A percentile compares a stretch with the other conserved stretches of the same genome.
phyloP scores from a whole-genome alignment of 257 asterid genomes.

The Primulina tabacum region DNA sequence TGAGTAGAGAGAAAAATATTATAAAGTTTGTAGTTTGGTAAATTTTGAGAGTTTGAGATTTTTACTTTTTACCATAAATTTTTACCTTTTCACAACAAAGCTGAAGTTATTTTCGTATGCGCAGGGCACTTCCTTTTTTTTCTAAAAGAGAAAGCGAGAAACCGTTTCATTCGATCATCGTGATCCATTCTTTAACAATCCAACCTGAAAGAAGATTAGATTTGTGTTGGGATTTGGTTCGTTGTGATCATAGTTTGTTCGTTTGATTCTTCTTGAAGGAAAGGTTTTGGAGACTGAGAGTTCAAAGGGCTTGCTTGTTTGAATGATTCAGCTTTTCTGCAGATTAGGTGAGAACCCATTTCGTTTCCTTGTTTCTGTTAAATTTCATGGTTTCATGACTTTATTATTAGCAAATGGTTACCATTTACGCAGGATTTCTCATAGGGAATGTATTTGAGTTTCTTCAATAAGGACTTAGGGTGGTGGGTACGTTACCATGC shows the following conservation, averaged over 20 bases:
- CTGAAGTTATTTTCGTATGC: not conserved
- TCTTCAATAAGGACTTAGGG: slow-evolving; percentile 18
- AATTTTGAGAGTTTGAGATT: too few relatives aligned
- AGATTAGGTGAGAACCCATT: slow-evolving; percentile 28
- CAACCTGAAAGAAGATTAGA: slow-evolving; percentile 17
- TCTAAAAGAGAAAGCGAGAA: slow-evolving; percentile 41
- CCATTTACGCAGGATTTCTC: slow-evolving; percentile 9
- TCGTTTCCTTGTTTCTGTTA: slow-evolving; percentile 14
- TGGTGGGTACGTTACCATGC: not conserved
- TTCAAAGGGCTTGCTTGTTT: slow-evolving; percentile 11
- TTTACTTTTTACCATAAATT: too few relatives aligned
- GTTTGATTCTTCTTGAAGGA: slow-evolving; percentile 15
- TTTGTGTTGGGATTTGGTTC: slow-evolving; percentile 8
- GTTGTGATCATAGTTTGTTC: not conserved
- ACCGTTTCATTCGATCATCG: slow-evolving; percentile 39
- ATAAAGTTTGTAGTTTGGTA: too few relatives aligned
- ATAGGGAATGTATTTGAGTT: slow-evolving; percentile 4
- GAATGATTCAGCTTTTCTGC: slow-evolving; percentile 19
- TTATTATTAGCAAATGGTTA: not conserved
- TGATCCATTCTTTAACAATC: slow-evolving; percentile 15
- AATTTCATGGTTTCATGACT: slow-evolving; percentile 7
- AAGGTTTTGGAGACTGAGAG: not conserved
- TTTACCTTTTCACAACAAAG: too few relatives aligned
- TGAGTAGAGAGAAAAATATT: too few relatives aligned
- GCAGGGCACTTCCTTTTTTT: slow-evolving; percentile 23